phyloP scores from a whole-genome alignment of 2,329 filamentous ascomycete species.

The Reticulascus tulasneorum region DNA sequence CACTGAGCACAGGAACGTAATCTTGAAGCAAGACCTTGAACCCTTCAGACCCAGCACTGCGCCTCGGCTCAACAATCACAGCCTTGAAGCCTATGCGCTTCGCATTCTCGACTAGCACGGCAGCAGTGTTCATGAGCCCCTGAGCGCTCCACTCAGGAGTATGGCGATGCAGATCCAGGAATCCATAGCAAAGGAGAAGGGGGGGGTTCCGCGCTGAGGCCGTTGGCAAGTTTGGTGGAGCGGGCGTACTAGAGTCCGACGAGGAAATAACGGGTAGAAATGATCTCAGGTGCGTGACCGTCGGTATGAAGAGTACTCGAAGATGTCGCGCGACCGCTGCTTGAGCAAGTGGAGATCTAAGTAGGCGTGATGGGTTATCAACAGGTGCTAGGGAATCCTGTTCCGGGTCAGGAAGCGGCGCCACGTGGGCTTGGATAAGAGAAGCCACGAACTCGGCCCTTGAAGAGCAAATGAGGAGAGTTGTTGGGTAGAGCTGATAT shows the following conservation, averaged over 20 bases:
- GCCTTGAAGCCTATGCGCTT: conserved; percentile 37
- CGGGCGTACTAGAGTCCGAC: conserved; percentile 28
- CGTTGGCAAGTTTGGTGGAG: conserved; percentile 28
- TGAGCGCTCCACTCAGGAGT: conserved; percentile 75
- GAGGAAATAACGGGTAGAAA: conserved; percentile 59
- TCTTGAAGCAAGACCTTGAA: conserved; percentile 41
- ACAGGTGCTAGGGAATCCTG: not conserved
- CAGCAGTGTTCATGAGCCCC: conserved; percentile 61
- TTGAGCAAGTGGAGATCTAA: conserved; percentile 64
- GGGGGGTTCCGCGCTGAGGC: conserved; percentile 22
- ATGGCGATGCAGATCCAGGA: conserved; percentile 60
- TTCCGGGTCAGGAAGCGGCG: not conserved
- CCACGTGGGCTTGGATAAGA: conserved; percentile 44
- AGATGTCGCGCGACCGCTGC: conserved; percentile 66
- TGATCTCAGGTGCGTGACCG: conserved; percentile 72
- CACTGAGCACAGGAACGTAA: conserved; percentile 59
- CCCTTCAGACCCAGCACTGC: conserved; percentile 20
- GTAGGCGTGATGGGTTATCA: conserved; percentile 28
- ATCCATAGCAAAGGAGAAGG: conserved; percentile 59
- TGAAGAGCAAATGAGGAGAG: conserved; percentile 67
- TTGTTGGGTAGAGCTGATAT: conserved; percentile 53
- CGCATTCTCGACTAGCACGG: conserved; percentile 60
- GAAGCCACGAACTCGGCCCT: conserved; percentile 61
- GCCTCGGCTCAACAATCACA: conserved; percentile 43
- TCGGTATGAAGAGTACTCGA: conserved; percentile 68